Evolutionary conservation across 2,329 filamentous ascomycete genomes (phyloP).

Genomic region (Ceratocystis cacaofunesta): DNA sequence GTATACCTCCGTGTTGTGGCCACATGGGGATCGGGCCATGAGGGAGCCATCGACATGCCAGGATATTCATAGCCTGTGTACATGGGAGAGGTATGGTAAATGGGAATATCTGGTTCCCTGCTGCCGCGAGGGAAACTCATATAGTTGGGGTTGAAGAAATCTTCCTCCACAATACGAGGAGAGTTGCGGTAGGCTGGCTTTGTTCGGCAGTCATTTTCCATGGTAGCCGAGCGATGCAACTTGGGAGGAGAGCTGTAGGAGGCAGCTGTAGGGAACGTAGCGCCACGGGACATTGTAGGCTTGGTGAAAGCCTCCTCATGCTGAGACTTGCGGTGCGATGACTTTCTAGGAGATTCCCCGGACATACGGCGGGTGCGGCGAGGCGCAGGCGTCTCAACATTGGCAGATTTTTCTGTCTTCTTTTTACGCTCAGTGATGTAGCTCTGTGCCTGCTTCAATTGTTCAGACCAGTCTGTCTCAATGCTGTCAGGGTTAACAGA

Average conservation of each 20-base stretch:
- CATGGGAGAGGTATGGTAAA: not conserved
- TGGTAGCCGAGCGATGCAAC: not conserved
- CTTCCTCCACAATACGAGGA: not conserved
- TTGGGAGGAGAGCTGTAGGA: not conserved
- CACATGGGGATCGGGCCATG: not conserved
- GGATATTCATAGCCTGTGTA: not conserved
- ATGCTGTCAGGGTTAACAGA: not conserved
- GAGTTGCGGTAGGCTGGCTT: not conserved
- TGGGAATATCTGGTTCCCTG: not conserved
- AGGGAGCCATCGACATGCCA: not conserved
- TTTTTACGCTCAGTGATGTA: not conserved
- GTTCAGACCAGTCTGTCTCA: not conserved
- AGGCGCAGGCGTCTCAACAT: not conserved
- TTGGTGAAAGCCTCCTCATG: not conserved
- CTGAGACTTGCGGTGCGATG: not conserved
- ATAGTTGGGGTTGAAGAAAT: not conserved
- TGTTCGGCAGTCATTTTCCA: not conserved
- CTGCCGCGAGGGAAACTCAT: not conserved
- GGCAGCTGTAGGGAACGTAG: not conserved
- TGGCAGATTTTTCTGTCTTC: not conserved
- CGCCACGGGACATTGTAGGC: not conserved
- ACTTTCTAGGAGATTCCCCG: conserved; percentile 7
- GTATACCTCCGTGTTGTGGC: not conserved
- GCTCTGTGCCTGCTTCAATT: not conserved
- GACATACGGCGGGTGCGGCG: not conserved